phyloP scores from a whole-genome alignment of 2,329 filamentous ascomycete genomes.

The Diaporthe citriasiana region DNA sequence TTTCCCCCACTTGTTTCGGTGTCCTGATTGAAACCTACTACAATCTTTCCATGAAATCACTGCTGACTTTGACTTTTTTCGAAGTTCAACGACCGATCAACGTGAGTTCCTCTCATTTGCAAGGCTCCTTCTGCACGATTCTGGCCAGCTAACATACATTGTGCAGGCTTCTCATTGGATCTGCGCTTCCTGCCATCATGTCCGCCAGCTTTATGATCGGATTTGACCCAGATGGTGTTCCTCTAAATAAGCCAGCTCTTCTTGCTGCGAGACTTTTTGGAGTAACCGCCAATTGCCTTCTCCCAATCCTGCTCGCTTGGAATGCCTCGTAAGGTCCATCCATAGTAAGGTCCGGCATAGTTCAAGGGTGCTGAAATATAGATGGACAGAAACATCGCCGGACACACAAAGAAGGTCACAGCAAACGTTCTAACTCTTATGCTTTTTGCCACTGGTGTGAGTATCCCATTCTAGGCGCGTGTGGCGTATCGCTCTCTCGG shows the following conservation, averaged over 20 bases:
- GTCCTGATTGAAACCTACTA: neutral
- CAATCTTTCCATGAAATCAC: neutral
- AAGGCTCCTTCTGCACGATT: neutral
- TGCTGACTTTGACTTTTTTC: neutral
- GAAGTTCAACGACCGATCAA: constrained; percentile 11
- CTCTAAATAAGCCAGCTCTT: neutral
- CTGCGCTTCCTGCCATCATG: neutral
- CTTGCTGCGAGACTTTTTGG: constrained; percentile 46
- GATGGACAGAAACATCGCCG: constrained; percentile 46
- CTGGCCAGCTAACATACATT: neutral
- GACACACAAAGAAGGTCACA: constrained; percentile 50
- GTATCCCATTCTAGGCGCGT: neutral
- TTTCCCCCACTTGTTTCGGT: too few species aligned
- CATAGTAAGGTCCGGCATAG: too few species aligned
- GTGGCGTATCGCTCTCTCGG: neutral
- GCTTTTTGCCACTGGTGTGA: neutral
- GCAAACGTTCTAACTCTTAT: constrained; percentile 45
- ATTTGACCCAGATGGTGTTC: constrained; percentile 34
- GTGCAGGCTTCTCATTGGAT: neutral
- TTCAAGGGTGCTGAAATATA: neutral
- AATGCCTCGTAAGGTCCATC: constrained; percentile 42
- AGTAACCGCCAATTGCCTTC: constrained; percentile 44
- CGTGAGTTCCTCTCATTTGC: neutral
- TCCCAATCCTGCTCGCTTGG: constrained; percentile 43
- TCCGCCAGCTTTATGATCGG: constrained; percentile 45